Evolutionary conservation across 2,329 filamentous ascomycete genomes (phyloP).

Genomic region (Karstenula rhodostoma): DNA sequence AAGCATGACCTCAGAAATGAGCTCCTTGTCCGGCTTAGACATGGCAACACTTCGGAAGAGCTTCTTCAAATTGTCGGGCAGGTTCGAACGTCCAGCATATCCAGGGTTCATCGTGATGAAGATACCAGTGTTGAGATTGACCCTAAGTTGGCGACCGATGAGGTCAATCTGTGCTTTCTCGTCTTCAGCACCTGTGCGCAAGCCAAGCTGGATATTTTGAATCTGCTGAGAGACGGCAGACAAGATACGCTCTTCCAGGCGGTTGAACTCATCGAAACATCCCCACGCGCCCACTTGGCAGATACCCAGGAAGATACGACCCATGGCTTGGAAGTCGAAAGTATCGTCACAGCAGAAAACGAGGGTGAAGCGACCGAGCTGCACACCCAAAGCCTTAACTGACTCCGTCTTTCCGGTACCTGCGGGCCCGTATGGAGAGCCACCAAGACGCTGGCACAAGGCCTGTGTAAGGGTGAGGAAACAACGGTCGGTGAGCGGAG

Average conservation of each 20-base stretch:
- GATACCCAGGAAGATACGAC: constrained; percentile 97
- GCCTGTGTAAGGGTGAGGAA: constrained; percentile 98
- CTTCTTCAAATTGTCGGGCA: constrained; percentile 99
- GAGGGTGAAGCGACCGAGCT: constrained; percentile 95
- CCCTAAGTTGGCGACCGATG: constrained; percentile 85
- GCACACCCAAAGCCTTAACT: constrained; percentile 95
- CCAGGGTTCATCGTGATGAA: constrained; percentile 99
- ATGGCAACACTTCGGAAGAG: constrained; percentile 99
- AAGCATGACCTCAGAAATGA: constrained; percentile 99
- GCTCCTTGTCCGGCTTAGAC: constrained; percentile 99
- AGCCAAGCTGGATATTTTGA: constrained; percentile 96
- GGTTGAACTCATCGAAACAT: constrained; percentile 99
- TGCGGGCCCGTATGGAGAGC: constrained; percentile 95
- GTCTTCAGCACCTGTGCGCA: constrained; percentile 84
- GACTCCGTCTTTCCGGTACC: constrained; percentile 99
- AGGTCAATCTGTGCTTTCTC: constrained; percentile 91
- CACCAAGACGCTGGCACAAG: constrained; percentile 91
- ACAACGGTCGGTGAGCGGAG: constrained; percentile 95
- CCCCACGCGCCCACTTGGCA: constrained; percentile 99
- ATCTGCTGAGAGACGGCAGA: constrained; percentile 99
- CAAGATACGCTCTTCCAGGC: constrained; percentile 95
- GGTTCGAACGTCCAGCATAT: constrained; percentile 95
- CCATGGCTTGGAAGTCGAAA: constrained; percentile 99
- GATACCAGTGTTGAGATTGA: constrained; percentile 94
- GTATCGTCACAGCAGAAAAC: constrained; percentile 99